phyloP scores from a whole-genome alignment of 108 stramenopile genomes.

The Nitzschia sp. region DNA sequence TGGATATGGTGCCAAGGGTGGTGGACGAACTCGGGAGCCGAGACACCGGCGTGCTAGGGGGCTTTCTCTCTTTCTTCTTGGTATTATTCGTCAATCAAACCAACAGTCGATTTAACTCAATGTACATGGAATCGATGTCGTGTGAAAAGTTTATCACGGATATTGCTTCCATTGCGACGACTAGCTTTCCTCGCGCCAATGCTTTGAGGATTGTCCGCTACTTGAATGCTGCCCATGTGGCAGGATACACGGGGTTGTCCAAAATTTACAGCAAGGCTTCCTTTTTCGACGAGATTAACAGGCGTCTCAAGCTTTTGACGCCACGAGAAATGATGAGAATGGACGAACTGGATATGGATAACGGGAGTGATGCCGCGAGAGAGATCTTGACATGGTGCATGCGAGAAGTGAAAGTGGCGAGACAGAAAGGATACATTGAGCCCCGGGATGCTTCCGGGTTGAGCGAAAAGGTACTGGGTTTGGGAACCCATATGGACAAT shows the following conservation, averaged over 20 bases:
- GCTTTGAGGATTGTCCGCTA: slow-evolving; percentile 41
- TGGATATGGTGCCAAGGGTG: slow-evolving; percentile 1
- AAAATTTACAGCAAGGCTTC: slow-evolving; percentile 21
- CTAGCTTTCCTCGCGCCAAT: slow-evolving; percentile 25
- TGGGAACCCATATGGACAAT: slow-evolving; percentile 6
- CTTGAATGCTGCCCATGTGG: slow-evolving; percentile 53
- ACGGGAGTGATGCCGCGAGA: slow-evolving; percentile 5
- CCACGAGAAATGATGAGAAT: slow-evolving; percentile 34
- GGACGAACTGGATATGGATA: slow-evolving; percentile 36
- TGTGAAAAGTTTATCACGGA: slow-evolving; percentile 43
- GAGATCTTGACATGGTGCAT: slow-evolving; percentile 31
- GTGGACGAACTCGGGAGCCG: slow-evolving; percentile 5
- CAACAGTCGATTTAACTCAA: slow-evolving; percentile 32
- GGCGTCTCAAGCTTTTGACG: slow-evolving; percentile 28
- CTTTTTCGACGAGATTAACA: slow-evolving; percentile 43
- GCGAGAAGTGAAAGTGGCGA: slow-evolving; percentile 11
- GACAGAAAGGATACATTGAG: slow-evolving; percentile 10
- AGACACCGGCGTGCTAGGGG: slow-evolving; percentile 35
- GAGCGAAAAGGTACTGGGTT: slow-evolving; percentile 21
- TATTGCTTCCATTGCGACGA: slow-evolving; percentile 28
- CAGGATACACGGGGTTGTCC: slow-evolving; percentile 49
- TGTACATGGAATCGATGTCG: slow-evolving; percentile 38
- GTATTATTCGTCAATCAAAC: slow-evolving; percentile 48
- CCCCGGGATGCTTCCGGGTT: slow-evolving; percentile 9
- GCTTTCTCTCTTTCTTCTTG: slow-evolving; percentile 55